Evolutionary conservation across 257 asterid species (phyloP).

Genomic region (Scutellaria minor): DNA sequence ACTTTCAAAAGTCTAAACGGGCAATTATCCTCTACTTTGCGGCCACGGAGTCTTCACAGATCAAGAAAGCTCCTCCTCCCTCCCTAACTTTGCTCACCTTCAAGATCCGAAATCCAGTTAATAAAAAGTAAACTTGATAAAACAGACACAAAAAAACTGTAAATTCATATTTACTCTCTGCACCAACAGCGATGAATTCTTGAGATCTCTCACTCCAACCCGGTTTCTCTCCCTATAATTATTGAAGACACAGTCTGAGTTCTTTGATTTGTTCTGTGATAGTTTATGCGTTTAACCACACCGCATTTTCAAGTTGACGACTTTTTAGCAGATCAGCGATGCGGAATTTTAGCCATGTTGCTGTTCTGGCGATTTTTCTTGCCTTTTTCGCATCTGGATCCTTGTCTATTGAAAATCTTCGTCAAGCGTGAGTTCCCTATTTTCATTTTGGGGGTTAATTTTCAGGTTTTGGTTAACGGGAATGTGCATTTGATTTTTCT

Average conservation of each 20-base stretch:
- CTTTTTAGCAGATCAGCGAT: slow-evolving; percentile 55
- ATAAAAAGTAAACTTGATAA: slow-evolving; percentile 6
- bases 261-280: too few relatives aligned
- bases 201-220: slow-evolving; percentile 42
- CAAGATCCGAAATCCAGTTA: slow-evolving; percentile 55
- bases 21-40: slow-evolving; percentile 44
- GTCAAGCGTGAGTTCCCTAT: slow-evolving; percentile 75
- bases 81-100: slow-evolving; percentile 25
- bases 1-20: slow-evolving; percentile 3
- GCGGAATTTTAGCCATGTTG: slow-evolving; percentile 51
- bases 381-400: slow-evolving; percentile 54
- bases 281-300: slow-evolving; percentile 23
- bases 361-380: slow-evolving; percentile 47
- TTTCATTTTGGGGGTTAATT: neutral
- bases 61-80: slow-evolving; percentile 38
- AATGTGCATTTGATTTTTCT: slow-evolving; percentile 35
- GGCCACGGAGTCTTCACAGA: slow-evolving; percentile 35
- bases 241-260: too few relatives aligned
- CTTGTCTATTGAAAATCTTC: slow-evolving; percentile 58
- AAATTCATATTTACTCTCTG: slow-evolving; percentile 8
- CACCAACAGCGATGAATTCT: slow-evolving; percentile 45
- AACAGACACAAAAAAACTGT: neutral
- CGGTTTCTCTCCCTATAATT: neutral
- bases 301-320: slow-evolving; percentile 45
- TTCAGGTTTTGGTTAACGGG: slow-evolving; percentile 5